Evolutionary conservation across 371 early-diverging fungal genomes (phyloP), one percentile per base, ranked within the genome.

Genomic region (Mucor velutinosus): DNA sequence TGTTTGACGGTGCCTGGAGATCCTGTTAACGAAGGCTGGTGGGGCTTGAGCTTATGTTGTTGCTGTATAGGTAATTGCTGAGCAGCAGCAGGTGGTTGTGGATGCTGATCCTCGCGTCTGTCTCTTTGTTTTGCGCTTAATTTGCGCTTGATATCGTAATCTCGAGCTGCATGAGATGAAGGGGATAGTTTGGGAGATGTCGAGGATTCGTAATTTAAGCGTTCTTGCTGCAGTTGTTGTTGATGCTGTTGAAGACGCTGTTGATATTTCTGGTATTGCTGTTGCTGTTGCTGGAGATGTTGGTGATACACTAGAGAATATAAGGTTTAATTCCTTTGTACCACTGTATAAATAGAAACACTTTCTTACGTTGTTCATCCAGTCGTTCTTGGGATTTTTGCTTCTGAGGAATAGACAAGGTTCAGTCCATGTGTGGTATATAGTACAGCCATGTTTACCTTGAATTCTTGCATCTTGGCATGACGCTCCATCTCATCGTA

Each of bases 81-180:
- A 23, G n/a, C 70, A 75, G 33, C 33, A 33, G 33, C 33, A 33
- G 33, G 33, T 7, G 82, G 49, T 76, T 74, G 60, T 64, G 75
- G 67, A 27, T 69, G 58, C 25, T 79, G 79, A 58, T 81, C 77
- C 27, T 84, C 80, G 47, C 78, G 79, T 68, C 77, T 83, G 56
- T 86, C 85, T 15, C 85, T 84, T 62, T 84, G 73, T 45, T 82
- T 86, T 14, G 75, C 59, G 43, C 79, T 82, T 19, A 82, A 43
- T 69, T 82, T 82, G n/a, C 74, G 67, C 43, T 79, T 76, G 39
- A 82, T 82, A 56, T 82, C 82, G 58, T 82, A 82, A 32, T 82
- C 82, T 21, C 82, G 66, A 7, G 82, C 82, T 27, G 82, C 71
- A 59, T 79, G 79, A 17, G 75, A 63, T 8, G 71, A 57, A 53